Percentiles rank a stretch among this genome's conserved stretches.
Conservation (phyloP, 164 flowering plant species). For the Sedum album region DNA sequence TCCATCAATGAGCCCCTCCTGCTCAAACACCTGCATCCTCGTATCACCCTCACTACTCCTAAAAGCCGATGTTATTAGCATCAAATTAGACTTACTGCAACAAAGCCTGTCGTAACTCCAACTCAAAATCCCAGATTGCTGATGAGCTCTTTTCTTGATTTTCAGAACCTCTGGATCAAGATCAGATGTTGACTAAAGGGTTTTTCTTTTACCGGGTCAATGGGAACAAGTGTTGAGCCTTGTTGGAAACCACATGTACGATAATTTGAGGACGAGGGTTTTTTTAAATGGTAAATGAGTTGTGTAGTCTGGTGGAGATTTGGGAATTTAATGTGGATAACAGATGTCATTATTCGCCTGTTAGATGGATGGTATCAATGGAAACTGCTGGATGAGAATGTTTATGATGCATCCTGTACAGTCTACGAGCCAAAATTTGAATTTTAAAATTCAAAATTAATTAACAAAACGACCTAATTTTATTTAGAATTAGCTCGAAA, state of each 20-base stretch:
- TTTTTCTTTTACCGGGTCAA: neutral
- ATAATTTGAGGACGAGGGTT: neutral
- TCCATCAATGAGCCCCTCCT: neutral
- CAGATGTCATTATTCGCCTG: neutral
- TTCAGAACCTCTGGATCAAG: neutral
- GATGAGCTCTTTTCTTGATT: neutral
- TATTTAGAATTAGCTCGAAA: no score
- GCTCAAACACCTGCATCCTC: slow-evolving; percentile 3
- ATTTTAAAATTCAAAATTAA: no score
- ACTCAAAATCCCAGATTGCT: neutral
- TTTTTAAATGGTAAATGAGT: neutral
- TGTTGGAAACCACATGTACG: neutral
- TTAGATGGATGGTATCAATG: no score
- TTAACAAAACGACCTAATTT: no score
- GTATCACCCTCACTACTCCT: neutral
- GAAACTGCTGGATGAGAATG: no score
- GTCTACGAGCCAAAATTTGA: no score
- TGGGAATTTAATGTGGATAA: neutral
- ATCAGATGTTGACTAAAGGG: neutral
- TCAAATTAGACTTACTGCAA: neutral
- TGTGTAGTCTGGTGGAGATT: neutral
- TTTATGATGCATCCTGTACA: no score
- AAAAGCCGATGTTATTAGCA: neutral
- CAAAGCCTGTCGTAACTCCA: neutral
- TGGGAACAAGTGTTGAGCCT: neutral